Base-by-base conservation (phyloP, 1,284 basidiomycete genomes). In the Porodaedalea pini region DNA sequence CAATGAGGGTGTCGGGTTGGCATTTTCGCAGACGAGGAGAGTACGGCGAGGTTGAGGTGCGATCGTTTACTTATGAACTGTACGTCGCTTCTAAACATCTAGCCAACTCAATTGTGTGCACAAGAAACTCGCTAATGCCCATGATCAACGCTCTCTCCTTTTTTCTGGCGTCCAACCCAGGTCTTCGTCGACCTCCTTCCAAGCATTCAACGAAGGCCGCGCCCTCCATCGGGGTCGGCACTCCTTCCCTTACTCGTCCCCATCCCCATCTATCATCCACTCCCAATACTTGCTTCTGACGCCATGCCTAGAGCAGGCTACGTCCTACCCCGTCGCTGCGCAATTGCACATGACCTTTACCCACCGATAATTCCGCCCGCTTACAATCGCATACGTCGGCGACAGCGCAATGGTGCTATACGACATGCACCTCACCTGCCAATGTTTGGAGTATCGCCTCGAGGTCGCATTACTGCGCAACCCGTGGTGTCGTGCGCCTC, bases 381-480 rank as follows among this genome's bases (percentile, higher is more conserved):
- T 97, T 60, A 97, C 93, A 3, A 75, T 97, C 45, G 89, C 94
- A 2, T 99, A 95, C 74, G 84, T 99, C 53, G 96, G 96, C 5
- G 97, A 99, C 75, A 89, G 89, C 31, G 93, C 95, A 62, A 99
- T 99, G 70, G 94, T 99, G 54, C 78, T 97, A 57, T 93, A 98
- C 72, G 96, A 99, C 71, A 95, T 99, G 89, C 85, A 98, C 34
- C 95, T 98, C 56, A 85, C 92, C 5, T 91, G 90, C 67, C 96
- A 96, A 36, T 86, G 96, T 39, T 73, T 99, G 1, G 97, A 96
- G 0, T 92, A 96, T 73, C 75, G 86, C 56, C 71, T 99, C 41
- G 85, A 89, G 54, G 80, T 99, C 29, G 97, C 95, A 25, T 86
- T 86, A 8, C 83, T 97, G 62, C 70, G 80, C 66, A 75, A 72